Conservation (phyloP, 495 filamentous ascomycete species). For the Massariosphaeria phaeospora region DNA sequence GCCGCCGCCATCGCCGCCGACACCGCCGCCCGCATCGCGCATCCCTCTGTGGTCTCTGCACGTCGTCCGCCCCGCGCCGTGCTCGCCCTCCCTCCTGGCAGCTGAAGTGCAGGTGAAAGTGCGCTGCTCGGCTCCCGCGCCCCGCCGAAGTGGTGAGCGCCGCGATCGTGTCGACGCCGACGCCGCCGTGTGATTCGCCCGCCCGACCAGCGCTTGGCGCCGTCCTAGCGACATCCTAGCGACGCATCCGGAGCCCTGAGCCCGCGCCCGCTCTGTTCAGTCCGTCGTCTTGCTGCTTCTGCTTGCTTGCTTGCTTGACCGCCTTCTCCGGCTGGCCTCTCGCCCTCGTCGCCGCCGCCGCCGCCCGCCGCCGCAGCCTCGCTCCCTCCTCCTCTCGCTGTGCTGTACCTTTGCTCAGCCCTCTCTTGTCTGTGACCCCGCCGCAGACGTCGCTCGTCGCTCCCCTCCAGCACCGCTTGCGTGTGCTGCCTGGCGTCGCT, state of each 20-base stretch:
- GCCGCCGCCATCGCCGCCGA: neutral
- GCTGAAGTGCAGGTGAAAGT: no score
- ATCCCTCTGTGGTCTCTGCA: neutral
- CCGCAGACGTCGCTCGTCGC: no score
- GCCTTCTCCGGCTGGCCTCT: conserved; percentile 16
- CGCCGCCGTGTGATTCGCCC: conserved; percentile 16
- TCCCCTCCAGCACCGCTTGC: neutral
- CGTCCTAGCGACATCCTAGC: neutral
- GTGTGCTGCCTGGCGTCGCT: neutral
- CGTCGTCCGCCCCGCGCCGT: neutral
- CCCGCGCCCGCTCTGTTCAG: neutral
- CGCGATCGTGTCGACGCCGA: conserved; percentile 5
- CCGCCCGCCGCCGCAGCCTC: neutral
- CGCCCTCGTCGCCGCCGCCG: neutral
- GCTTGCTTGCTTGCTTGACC: conserved; percentile 2
- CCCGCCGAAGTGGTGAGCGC: neutral
- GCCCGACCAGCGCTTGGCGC: conserved; percentile 6
- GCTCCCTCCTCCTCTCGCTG: neutral
- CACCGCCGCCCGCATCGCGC: no score
- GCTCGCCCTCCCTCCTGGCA: conserved; percentile 1
- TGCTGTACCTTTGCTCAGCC: neutral
- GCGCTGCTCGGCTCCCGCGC: conserved; percentile 2
- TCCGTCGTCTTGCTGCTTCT: neutral
- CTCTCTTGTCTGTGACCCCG: no score
- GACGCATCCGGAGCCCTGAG: neutral